Evolutionary conservation across 2,329 filamentous ascomycete species (phyloP).

Genomic region (Capronia epimyces): DNA sequence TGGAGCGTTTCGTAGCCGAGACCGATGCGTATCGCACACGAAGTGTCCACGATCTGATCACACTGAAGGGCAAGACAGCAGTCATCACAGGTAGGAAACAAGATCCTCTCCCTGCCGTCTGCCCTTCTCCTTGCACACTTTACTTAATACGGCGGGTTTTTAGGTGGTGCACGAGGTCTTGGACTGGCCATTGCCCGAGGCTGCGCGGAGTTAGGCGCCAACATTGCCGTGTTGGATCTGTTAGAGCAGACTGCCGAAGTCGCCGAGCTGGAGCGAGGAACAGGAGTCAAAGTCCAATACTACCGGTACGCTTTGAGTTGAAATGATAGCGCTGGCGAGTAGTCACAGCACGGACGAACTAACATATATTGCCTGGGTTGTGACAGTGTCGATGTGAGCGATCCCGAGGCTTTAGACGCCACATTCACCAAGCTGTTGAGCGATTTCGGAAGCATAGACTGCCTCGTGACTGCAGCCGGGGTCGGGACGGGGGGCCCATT

Average conservation of each 20-base stretch:
- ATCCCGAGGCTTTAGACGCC: slow-evolving; percentile 3
- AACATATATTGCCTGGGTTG: no score
- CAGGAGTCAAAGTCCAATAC: no score
- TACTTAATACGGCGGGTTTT: no score
- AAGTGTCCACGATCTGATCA: slow-evolving; percentile 36
- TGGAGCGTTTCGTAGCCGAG: slow-evolving; percentile 25
- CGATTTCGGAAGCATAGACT: slow-evolving; percentile 22
- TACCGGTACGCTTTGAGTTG: no score
- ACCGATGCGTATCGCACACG: slow-evolving; percentile 8
- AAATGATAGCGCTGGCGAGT: no score
- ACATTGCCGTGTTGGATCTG: slow-evolving; percentile 23
- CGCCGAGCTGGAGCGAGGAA: slow-evolving; percentile 8
- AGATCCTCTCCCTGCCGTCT: background rate
- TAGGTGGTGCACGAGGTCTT: slow-evolving; percentile 25
- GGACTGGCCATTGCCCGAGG: slow-evolving; percentile 20
- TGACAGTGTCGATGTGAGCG: slow-evolving; percentile 29
- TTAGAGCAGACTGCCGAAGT: slow-evolving; percentile 19
- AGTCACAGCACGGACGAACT: slow-evolving; percentile 36
- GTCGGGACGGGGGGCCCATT: slow-evolving; percentile 45
- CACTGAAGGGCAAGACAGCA: slow-evolving; percentile 44
- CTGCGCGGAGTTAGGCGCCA: slow-evolving; percentile 21
- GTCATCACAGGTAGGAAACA: slow-evolving; percentile 40
- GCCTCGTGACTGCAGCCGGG: slow-evolving; percentile 29
- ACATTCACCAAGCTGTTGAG: slow-evolving; percentile 11
- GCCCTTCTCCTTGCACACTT: background rate